Evolutionary conservation across 75 land plant species (phyloP).

Genomic region (Pseudotsuga menziesii): DNA sequence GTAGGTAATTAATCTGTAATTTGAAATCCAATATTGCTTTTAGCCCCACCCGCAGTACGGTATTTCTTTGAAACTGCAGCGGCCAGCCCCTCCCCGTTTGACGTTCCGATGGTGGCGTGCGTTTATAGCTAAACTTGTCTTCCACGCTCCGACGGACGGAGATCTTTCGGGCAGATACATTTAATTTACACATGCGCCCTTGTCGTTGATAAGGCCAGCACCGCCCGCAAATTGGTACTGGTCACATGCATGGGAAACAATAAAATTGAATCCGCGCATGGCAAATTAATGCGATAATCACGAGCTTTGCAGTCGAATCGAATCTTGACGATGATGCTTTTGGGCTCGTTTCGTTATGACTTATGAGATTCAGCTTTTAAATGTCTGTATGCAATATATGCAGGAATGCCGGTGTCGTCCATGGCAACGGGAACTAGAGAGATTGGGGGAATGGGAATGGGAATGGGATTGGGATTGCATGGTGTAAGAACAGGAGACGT

Average conservation of each 20-base stretch:
- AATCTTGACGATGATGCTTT: no score
- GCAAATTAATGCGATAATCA: conserved; percentile 6
- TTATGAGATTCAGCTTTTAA: no score
- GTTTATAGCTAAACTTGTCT: neutral
- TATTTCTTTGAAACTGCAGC: neutral
- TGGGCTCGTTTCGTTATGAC: no score
- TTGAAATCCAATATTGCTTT: no score
- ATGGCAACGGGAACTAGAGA: neutral
- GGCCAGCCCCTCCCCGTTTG: neutral
- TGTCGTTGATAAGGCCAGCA: neutral
- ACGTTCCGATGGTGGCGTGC: neutral
- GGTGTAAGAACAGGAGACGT: neutral
- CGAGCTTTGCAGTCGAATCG: neutral
- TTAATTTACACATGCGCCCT: neutral
- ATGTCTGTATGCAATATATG: neutral
- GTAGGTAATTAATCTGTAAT: no score
- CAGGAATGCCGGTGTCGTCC: neutral
- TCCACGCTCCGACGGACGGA: no score
- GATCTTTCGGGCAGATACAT: neutral
- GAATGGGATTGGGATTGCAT: conserved; percentile 5
- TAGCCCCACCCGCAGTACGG: no score
- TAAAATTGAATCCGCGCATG: neutral
- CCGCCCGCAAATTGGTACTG: neutral
- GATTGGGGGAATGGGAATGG: conserved; percentile 2
- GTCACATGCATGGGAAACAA: neutral